phyloP scores from a whole-genome alignment of 108 stramenopile species.

The Epipyxis sp. region DNA sequence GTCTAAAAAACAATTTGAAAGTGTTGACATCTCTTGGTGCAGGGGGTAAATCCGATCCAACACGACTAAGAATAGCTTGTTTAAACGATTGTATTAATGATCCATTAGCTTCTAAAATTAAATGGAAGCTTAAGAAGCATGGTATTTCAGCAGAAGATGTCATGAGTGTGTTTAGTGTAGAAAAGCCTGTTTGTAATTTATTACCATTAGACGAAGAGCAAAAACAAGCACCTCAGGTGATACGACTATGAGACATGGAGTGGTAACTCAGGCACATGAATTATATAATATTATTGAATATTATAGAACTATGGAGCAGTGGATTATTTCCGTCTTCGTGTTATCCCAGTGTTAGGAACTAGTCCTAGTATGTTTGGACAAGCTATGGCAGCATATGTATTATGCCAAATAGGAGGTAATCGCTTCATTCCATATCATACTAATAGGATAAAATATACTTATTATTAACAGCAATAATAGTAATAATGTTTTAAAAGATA shows the following conservation, averaged over 20 bases:
- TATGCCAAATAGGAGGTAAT: conserved; percentile 84
- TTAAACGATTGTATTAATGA: conserved; percentile 74
- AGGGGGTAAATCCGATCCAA: conserved; percentile 89
- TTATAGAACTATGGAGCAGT: conserved; percentile 80
- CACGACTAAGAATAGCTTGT: conserved; percentile 81
- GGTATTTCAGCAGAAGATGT: conserved; percentile 35
- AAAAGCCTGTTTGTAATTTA: conserved; percentile 78
- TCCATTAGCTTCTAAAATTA: conserved; percentile 78
- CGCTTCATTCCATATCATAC: too few species aligned
- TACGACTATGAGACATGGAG: not conserved
- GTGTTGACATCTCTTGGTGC: conserved; percentile 93
- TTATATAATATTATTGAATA: not conserved
- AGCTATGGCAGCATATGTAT: conserved; percentile 72
- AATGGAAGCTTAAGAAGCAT: conserved; percentile 64
- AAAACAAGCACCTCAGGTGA: conserved; percentile 54
- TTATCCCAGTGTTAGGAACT: conserved; percentile 91
- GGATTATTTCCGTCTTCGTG: conserved; percentile 83
- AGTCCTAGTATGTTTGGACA: conserved; percentile 95
- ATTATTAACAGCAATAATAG: not conserved
- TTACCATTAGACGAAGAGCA: conserved; percentile 84
- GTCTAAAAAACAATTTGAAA: conserved; percentile 63
- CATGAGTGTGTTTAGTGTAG: conserved; percentile 73
- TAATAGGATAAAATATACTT: conserved; percentile 8
- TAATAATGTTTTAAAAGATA: too few species aligned
- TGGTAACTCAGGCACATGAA: not conserved